Percentiles rank a stretch among this genome's conserved stretches.
Evolutionary conservation across 345 rosid genomes (phyloP).

Genomic region (Rubroshorea leprosula): DNA sequence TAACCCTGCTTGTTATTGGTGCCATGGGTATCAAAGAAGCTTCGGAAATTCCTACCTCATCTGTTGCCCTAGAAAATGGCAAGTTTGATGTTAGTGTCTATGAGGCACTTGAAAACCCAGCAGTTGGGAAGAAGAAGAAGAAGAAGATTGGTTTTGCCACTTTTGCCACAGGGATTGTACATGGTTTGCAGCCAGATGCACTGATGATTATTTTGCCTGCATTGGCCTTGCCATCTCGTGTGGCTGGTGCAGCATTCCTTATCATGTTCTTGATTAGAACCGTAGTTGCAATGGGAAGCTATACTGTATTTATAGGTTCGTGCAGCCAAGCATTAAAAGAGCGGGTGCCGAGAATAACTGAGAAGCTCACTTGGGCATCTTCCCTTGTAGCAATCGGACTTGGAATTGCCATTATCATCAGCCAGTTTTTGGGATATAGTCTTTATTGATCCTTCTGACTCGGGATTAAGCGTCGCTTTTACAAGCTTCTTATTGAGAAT

Average conservation of each 20-base stretch:
- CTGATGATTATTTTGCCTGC: constrained; percentile 94
- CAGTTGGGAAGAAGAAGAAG: constrained; percentile 61
- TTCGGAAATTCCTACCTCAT: constrained; percentile 64
- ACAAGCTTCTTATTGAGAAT: constrained; percentile 13
- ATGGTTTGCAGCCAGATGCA: constrained; percentile 94
- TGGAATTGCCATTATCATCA: constrained; percentile 73
- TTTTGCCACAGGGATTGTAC: constrained; percentile 89
- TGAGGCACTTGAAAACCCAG: constrained; percentile 41
- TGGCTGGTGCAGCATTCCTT: constrained; percentile 86
- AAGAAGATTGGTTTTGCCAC: constrained; percentile 91
- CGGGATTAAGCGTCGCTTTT: constrained; percentile 2
- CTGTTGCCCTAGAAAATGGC: constrained; percentile 73
- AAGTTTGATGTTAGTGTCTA: constrained; percentile 53
- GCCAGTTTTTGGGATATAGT: constrained; percentile 87
- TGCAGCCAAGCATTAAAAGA: constrained; percentile 81
- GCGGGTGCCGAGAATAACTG: constrained; percentile 80
- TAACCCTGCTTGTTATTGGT: constrained; percentile 78
- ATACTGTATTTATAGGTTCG: constrained; percentile 87
- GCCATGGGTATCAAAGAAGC: constrained; percentile 89
- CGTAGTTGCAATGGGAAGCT: constrained; percentile 93
- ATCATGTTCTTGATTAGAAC: constrained; percentile 84
- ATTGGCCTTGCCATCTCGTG: constrained; percentile 83
- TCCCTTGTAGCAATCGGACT: constrained; percentile 81
- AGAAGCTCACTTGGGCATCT: constrained; percentile 96
- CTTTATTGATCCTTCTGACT: constrained; percentile 43